Evolutionary conservation across 2,329 filamentous ascomycete genomes (phyloP).

Genomic region (Didymella pomorum): DNA sequence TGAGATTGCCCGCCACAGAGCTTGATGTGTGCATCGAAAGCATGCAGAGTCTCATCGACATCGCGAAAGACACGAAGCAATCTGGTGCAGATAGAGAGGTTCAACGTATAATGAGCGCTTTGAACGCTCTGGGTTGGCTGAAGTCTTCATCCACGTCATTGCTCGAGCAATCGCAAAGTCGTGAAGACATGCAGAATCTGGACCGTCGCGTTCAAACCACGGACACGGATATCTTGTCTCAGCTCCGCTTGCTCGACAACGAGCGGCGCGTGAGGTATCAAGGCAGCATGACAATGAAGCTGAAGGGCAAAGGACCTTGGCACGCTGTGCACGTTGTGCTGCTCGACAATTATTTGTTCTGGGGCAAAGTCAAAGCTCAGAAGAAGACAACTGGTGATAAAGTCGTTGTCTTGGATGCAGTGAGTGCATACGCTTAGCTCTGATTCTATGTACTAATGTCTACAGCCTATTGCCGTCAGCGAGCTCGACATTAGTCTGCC

Average conservation of each 20-base stretch:
- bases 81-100: slow-evolving; percentile 16
- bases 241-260: slow-evolving; percentile 28
- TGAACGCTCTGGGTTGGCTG: slow-evolving; percentile 27
- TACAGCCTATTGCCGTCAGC: slow-evolving; percentile 29
- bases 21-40: slow-evolving; percentile 33
- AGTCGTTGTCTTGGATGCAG: slow-evolving; percentile 29
- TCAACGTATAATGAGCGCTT: slow-evolving; percentile 22
- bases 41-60: slow-evolving; percentile 24
- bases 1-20: slow-evolving; percentile 35
- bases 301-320: slow-evolving; percentile 44
- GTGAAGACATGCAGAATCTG: slow-evolving; percentile 37
- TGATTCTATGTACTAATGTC: slow-evolving; percentile 2
- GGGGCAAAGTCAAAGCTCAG: slow-evolving; percentile 39
- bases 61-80: slow-evolving; percentile 10
- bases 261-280: slow-evolving; percentile 33
- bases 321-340: slow-evolving; percentile 39
- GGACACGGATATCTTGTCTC: slow-evolving; percentile 25
- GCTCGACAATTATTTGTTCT: slow-evolving; percentile 43
- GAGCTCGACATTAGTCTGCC: slow-evolving; percentile 27
- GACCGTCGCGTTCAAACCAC: slow-evolving; percentile 34
- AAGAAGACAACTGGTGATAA: slow-evolving; percentile 26
- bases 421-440: slow-evolving; percentile 12
- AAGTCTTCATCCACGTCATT: slow-evolving; percentile 19
- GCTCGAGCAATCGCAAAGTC: slow-evolving; percentile 27
- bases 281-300: slow-evolving; percentile 39